phyloP scores from a whole-genome alignment of 257 asterid genomes.

The Linaria vulgaris region DNA sequence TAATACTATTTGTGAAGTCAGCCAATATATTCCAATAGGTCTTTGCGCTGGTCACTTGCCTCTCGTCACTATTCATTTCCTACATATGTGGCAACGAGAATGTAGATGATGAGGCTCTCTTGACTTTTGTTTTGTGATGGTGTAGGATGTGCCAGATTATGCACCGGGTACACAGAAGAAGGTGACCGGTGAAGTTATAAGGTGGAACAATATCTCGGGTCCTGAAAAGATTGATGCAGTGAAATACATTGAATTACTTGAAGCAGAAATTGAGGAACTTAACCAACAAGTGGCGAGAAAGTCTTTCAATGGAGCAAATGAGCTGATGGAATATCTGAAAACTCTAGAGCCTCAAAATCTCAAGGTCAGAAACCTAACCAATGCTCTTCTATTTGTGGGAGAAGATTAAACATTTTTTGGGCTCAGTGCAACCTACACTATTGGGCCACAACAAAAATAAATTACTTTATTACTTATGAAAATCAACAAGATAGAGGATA shows the following conservation, averaged over 20 bases:
- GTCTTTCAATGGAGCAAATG: slow-evolving; percentile 69
- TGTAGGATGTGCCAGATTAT: slow-evolving; percentile 79
- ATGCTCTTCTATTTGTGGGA: slow-evolving; percentile 2
- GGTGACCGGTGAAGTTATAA: slow-evolving; percentile 90
- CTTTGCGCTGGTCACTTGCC: slow-evolving; percentile 5
- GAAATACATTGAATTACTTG: slow-evolving; percentile 93
- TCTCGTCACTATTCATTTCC: slow-evolving; percentile 15
- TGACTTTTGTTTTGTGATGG: slow-evolving; percentile 25
- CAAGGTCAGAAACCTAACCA: slow-evolving; percentile 52
- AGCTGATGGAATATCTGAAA: slow-evolving; percentile 81
- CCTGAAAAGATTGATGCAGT: slow-evolving; percentile 87
- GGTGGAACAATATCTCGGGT: slow-evolving; percentile 92
- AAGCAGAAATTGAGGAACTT: slow-evolving; percentile 95
- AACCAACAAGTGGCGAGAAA: slow-evolving; percentile 80
- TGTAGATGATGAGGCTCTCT: slow-evolving; percentile 12
- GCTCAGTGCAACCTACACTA: slow-evolving; percentile 1
- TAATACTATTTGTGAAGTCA: too few relatives aligned
- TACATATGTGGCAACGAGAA: not conserved
- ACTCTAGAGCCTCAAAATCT: slow-evolving; percentile 96
- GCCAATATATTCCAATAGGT: too few relatives aligned
- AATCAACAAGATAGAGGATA: not conserved
- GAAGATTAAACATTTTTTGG: slow-evolving; percentile 26
- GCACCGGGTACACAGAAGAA: slow-evolving; percentile 97
- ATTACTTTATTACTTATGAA: slow-evolving; percentile 1
- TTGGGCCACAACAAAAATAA: slow-evolving; percentile 16